phyloP scores from a whole-genome alignment of 768 basidiomycete species.

The Phaeolepiota aurea region DNA sequence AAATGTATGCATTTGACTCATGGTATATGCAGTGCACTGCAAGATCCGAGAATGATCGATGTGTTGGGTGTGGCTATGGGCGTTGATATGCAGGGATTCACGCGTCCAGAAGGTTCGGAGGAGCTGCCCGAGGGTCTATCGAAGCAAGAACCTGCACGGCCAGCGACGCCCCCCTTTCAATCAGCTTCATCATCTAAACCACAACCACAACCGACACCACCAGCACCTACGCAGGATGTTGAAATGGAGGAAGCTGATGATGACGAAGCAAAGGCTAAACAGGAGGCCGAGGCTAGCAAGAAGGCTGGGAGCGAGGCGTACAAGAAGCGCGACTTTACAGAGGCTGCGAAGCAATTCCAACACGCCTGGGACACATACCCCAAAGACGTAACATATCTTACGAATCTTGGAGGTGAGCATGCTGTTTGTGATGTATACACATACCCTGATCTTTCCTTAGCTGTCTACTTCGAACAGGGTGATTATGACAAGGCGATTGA shows the following conservation, averaged over 20 bases:
- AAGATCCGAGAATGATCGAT: conserved; percentile 90
- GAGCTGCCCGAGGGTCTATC: conserved; percentile 61
- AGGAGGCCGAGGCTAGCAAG: conserved; percentile 75
- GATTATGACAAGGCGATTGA: conserved; percentile 89
- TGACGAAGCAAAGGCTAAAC: conserved; percentile 67
- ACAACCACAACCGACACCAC: conserved; percentile 23
- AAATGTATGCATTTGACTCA: conserved; percentile 3
- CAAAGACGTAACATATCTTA: conserved; percentile 89
- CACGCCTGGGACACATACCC: conserved; percentile 92
- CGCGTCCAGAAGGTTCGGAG: conserved; percentile 76
- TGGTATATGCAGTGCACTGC: conserved; percentile 35
- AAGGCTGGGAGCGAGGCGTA: conserved; percentile 72
- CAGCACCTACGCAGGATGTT: conserved; percentile 44
- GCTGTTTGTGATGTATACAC: neutral
- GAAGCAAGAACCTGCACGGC: conserved; percentile 21
- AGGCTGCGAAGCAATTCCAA: conserved; percentile 67
- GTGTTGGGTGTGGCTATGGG: conserved; percentile 91
- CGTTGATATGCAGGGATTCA: conserved; percentile 83
- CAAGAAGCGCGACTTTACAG: conserved; percentile 77
- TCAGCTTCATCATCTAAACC: conserved; percentile 38
- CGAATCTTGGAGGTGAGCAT: conserved; percentile 72
- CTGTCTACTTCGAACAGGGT: conserved; percentile 90
- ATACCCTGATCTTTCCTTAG: conserved; percentile 26
- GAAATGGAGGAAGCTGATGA: conserved; percentile 63
- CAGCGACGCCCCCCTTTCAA: conserved; percentile 27